Conservation (phyloP, 495 filamentous ascomycete genomes). For the Aspergillus bertholletiae region DNA sequence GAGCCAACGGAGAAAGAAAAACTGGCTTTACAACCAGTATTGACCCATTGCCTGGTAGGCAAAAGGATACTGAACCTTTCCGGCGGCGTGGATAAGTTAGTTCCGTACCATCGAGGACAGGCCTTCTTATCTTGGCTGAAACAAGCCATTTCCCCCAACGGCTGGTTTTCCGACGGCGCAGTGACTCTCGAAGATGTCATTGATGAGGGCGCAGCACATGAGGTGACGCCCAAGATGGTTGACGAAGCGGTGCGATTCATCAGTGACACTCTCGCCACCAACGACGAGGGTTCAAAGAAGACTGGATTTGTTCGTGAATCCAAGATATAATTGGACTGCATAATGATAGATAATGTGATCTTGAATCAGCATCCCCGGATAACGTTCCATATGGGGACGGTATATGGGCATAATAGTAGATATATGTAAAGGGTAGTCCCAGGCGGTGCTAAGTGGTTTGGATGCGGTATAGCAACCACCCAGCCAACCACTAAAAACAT, state of each 20-base stretch:
- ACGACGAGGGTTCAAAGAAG: slow-evolving; percentile 15
- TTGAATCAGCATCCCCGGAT: too few species aligned
- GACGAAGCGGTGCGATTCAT: slow-evolving; percentile 67
- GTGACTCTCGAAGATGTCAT: slow-evolving; percentile 69
- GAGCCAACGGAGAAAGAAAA: slow-evolving; percentile 44
- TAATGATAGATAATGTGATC: too few species aligned
- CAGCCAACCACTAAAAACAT: too few species aligned
- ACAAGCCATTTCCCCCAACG: slow-evolving; percentile 46
- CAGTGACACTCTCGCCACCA: slow-evolving; percentile 39
- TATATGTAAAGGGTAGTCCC: too few species aligned
- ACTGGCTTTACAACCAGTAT: slow-evolving; percentile 32
- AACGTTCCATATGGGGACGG: too few species aligned
- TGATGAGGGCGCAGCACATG: slow-evolving; percentile 69
- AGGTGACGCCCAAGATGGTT: slow-evolving; percentile 69
- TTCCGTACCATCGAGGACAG: slow-evolving; percentile 69
- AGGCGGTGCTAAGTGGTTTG: too few species aligned
- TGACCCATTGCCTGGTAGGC: slow-evolving; percentile 52
- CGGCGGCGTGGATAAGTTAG: slow-evolving; percentile 76
- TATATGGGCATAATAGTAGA: too few species aligned
- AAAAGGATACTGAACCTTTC: slow-evolving; percentile 78
- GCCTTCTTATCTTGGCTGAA: slow-evolving; percentile 72
- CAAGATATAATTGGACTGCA: slow-evolving; percentile 27
- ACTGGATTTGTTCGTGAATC: slow-evolving; percentile 36
- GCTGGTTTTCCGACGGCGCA: slow-evolving; percentile 56
- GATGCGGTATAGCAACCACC: too few species aligned